Evolutionary conservation across 345 rosid genomes (phyloP).

Genomic region (Eutrema heterophyllum): DNA sequence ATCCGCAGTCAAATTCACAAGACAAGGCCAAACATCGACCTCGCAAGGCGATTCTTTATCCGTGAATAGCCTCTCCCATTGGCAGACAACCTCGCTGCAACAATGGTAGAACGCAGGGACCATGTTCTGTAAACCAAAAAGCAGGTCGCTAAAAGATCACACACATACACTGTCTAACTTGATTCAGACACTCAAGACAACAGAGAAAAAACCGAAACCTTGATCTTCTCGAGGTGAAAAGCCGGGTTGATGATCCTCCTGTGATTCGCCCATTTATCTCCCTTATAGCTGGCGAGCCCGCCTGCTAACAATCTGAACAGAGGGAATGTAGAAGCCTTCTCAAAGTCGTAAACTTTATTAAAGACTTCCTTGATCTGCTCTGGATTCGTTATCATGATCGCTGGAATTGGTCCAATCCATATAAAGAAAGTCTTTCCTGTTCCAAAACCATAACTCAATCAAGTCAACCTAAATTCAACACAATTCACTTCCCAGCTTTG

Average conservation of each 20-base stretch:
- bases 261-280: slow-evolving; percentile 45
- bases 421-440: slow-evolving; percentile 41
- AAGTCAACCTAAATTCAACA: slow-evolving; percentile 5
- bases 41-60: slow-evolving; percentile 22
- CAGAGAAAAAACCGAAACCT: slow-evolving; percentile 25
- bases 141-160: not conserved
- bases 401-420: slow-evolving; percentile 42
- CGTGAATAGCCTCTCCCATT: slow-evolving; percentile 28
- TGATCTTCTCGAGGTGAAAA: slow-evolving; percentile 45
- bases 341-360: slow-evolving; percentile 30
- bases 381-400: slow-evolving; percentile 35
- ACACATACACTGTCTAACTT: not conserved
- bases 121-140: slow-evolving; percentile 31
- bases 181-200: not conserved
- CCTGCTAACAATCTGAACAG: slow-evolving; percentile 19
- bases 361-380: slow-evolving; percentile 40
- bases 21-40: slow-evolving; percentile 39
- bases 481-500: not conserved
- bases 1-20: slow-evolving; percentile 36
- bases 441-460: slow-evolving; percentile 5
- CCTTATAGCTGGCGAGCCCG: slow-evolving; percentile 35
- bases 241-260: slow-evolving; percentile 53
- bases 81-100: slow-evolving; percentile 25
- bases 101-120: slow-evolving; percentile 31
- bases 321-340: slow-evolving; percentile 30